phyloP scores from a whole-genome alignment of 139 green algal genomes.

The Gonium pectorale region DNA sequence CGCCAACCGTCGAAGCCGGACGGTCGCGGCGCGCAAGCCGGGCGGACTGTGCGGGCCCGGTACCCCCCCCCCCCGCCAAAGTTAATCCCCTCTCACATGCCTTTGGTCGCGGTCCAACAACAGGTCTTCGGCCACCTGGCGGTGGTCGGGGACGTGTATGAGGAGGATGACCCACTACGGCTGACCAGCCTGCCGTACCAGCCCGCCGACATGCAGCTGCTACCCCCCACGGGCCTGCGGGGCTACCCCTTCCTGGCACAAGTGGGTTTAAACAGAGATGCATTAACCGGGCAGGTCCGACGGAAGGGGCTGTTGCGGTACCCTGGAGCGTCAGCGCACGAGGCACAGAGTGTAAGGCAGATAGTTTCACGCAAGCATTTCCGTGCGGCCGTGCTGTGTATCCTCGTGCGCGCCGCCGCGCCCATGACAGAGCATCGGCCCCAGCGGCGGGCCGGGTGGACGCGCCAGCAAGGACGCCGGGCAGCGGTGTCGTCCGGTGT shows the following conservation, averaged over 20 bases:
- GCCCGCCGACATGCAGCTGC: slow-evolving; percentile 37
- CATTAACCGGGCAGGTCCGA: neutral
- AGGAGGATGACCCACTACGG: slow-evolving; percentile 38
- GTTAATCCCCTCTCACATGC: slow-evolving; percentile 14
- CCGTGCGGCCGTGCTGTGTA: too few relatives aligned
- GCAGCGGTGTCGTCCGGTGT: too few relatives aligned
- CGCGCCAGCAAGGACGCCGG: too few relatives aligned
- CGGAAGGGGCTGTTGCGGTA: too few relatives aligned
- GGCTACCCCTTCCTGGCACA: slow-evolving; percentile 75
- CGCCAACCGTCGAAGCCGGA: neutral
- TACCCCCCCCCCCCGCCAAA: neutral
- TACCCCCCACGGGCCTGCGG: slow-evolving; percentile 66
- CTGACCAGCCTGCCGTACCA: slow-evolving; percentile 39
- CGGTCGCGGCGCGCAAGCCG: neutral
- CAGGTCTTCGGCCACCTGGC: slow-evolving; percentile 38
- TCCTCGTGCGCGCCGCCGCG: too few relatives aligned
- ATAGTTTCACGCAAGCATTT: too few relatives aligned
- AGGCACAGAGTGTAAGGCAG: too few relatives aligned
- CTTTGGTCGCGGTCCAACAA: neutral
- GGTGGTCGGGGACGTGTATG: slow-evolving; percentile 18
- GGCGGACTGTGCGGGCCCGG: neutral
- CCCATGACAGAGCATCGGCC: too few relatives aligned
- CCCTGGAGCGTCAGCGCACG: too few relatives aligned
- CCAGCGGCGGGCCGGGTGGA: too few relatives aligned
- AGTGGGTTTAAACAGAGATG: too few relatives aligned